Evolutionary conservation across 1,284 basidiomycete species (phyloP).

Genomic region (Trichosporon coremiiforme): DNA sequence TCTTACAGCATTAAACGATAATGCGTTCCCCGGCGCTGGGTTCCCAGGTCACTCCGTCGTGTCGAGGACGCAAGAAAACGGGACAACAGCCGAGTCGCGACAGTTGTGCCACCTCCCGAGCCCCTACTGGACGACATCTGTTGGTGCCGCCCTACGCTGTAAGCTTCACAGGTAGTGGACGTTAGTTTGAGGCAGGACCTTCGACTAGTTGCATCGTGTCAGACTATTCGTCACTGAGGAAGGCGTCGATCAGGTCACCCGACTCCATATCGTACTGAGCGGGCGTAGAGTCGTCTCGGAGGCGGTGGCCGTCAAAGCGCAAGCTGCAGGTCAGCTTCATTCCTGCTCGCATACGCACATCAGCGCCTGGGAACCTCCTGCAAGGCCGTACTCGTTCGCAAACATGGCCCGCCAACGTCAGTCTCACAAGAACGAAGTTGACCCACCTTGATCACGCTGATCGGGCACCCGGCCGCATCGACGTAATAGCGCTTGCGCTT

Average conservation of each 20-base stretch:
- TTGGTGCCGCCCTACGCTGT: no score
- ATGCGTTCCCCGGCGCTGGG: no score
- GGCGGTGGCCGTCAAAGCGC: not conserved
- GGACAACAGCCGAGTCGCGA: no score
- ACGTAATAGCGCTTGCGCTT: not conserved
- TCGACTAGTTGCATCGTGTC: no score
- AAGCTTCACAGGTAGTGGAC: no score
- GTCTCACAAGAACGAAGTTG: not conserved
- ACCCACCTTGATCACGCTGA: not conserved
- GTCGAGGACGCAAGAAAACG: no score
- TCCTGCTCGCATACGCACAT: not conserved
- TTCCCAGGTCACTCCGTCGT: no score
- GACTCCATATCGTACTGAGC: not conserved
- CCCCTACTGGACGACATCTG: no score
- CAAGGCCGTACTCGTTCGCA: not conserved
- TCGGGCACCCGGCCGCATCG: not conserved
- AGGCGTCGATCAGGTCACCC: not conserved
- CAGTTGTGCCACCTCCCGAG: no score
- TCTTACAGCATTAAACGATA: no score
- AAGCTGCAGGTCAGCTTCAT: not conserved
- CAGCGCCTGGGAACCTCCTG: not conserved
- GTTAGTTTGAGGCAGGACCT: no score
- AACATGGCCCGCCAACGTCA: not conserved
- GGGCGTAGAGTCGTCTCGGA: not conserved
- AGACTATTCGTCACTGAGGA: not conserved